Evolutionary conservation across 768 basidiomycete genomes (phyloP).

Genomic region (Hebeloma cylindrosporum): DNA sequence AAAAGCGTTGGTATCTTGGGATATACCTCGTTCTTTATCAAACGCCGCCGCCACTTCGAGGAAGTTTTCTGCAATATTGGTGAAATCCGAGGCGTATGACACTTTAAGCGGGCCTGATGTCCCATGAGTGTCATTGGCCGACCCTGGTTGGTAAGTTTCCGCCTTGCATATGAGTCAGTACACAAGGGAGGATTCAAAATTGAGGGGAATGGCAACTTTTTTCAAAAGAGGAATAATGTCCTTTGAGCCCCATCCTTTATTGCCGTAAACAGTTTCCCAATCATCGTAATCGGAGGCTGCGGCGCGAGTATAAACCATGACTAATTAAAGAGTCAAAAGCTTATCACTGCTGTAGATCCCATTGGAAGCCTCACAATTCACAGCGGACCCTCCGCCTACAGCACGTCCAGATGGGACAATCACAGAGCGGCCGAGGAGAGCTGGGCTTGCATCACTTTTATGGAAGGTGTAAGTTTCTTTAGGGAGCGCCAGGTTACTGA

Average conservation of each 20-base stretch:
- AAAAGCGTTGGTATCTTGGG: conserved; percentile 52
- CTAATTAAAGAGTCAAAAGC: conserved; percentile 22
- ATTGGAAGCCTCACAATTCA: conserved; percentile 46
- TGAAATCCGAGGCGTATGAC: conserved; percentile 39
- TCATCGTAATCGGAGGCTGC: conserved; percentile 66
- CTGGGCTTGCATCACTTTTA: conserved; percentile 39
- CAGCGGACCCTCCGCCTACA: conserved; percentile 61
- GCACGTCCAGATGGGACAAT: conserved; percentile 49
- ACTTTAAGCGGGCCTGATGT: conserved; percentile 49
- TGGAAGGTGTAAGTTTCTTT: conserved; percentile 47
- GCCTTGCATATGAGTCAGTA: conserved; percentile 26
- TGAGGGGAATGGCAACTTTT: conserved; percentile 41
- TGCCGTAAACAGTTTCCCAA: conserved; percentile 52
- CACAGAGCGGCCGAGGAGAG: conserved; percentile 43
- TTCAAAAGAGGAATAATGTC: conserved; percentile 56
- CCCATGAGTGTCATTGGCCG: conserved; percentile 41
- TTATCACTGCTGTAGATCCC: neutral
- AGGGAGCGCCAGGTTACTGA: conserved; percentile 38
- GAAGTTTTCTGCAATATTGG: conserved; percentile 46
- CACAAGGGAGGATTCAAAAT: neutral
- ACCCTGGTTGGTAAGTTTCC: conserved; percentile 38
- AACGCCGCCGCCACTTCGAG: conserved; percentile 44
- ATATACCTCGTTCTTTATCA: conserved; percentile 45
- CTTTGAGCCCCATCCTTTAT: conserved; percentile 61
- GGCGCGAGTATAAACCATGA: conserved; percentile 57